A percentile compares a stretch with the other conserved stretches of the same genome.
Evolutionary conservation across 73 alveolate genomes (phyloP).

Genomic region (Tetrahymena malaccensis): DNA sequence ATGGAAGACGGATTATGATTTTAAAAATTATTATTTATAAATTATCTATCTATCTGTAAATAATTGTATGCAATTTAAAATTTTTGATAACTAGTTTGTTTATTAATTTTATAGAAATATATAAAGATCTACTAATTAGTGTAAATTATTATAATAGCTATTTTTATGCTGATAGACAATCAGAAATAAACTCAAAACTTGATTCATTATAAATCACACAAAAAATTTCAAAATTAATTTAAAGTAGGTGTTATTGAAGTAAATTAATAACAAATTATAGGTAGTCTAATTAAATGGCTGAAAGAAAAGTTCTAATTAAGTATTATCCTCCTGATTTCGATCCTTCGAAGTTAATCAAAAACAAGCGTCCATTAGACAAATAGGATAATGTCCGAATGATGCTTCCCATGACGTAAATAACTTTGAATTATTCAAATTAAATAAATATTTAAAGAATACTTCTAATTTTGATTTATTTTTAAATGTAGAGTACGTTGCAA

Average conservation of each 20-base stretch:
- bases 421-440: too few relatives aligned
- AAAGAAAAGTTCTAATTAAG: conserved; percentile 88
- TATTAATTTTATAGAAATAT: too few relatives aligned
- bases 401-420: conserved; percentile 76
- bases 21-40: background rate
- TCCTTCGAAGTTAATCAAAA: conserved; percentile 73
- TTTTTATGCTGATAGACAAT: background rate
- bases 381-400: conserved; percentile 84
- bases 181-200: background rate
- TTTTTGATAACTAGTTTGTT: background rate
- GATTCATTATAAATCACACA: background rate
- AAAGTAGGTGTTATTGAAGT: background rate
- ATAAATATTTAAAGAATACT: too few relatives aligned
- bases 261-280: background rate
- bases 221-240: background rate
- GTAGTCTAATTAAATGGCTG: conserved; percentile 70
- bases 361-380: conserved; percentile 65
- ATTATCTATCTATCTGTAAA: background rate
- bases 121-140: background rate
- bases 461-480: background rate
- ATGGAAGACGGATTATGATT: background rate
- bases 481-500: conserved; percentile 53
- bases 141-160: background rate
- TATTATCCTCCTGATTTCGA: conserved; percentile 96
- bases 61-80: background rate